Conservation (phyloP, 345 rosid genomes). For the Eucalyptus cloeziana region DNA sequence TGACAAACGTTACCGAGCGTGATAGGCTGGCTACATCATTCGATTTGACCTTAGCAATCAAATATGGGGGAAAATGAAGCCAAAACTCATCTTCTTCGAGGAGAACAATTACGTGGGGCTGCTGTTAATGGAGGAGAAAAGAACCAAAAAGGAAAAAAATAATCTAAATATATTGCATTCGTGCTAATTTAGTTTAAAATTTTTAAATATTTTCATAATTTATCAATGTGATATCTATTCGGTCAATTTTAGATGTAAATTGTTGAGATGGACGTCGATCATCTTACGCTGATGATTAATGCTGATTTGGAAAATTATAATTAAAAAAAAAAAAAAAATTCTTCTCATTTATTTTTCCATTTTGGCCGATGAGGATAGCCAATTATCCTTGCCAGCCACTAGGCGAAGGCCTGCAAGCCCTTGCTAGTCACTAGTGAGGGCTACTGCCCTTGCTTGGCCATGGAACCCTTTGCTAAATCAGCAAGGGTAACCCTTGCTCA, state of each 20-base stretch:
- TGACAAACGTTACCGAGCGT: background rate
- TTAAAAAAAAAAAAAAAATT: no score
- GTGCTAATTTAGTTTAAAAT: rapidly evolving
- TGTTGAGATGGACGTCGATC: rapidly evolving
- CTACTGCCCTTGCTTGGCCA: no score
- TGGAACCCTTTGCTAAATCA: no score
- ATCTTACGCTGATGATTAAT: rapidly evolving
- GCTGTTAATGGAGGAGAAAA: background rate
- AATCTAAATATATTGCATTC: rapidly evolving
- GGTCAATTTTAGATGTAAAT: rapidly evolving
- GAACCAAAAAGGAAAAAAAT: no score
- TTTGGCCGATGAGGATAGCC: no score
- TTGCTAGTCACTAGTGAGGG: rapidly evolving
- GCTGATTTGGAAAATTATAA: rapidly evolving
- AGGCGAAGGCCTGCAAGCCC: rapidly evolving
- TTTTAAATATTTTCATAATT: rapidly evolving
- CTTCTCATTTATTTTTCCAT: no score
- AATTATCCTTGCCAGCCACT: no score
- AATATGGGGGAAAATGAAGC: background rate
- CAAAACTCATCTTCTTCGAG: background rate
- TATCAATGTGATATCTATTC: rapidly evolving
- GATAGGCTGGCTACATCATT: background rate
- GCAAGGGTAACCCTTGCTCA: no score
- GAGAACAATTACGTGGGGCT: background rate
- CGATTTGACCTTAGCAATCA: background rate